phyloP scores from a whole-genome alignment of 176 grass and related monocot genomes.

The Pontederia crassipes region DNA sequence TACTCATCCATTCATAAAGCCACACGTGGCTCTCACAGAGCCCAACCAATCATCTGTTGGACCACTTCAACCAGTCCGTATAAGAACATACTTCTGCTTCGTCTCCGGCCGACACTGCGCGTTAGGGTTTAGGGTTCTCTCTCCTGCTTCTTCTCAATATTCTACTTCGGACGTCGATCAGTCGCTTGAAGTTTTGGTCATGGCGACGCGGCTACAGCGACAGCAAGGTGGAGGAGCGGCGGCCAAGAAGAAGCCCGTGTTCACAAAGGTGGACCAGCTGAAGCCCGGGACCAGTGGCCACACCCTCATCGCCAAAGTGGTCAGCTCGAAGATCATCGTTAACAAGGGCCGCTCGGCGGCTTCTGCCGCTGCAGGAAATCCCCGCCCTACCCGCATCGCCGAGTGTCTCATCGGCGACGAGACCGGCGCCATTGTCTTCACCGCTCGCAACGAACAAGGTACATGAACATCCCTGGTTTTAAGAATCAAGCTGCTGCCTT shows the following conservation, averaged over 20 bases:
- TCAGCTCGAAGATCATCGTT: constrained; percentile 1
- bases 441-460: constrained; percentile 11
- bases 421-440: constrained; percentile 6
- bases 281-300: constrained; percentile 9
- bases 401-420: constrained; percentile 13
- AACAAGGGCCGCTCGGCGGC: not conserved
- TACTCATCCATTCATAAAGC: too few relatives aligned
- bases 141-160: too few relatives aligned
- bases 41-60: too few relatives aligned
- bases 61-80: too few relatives aligned
- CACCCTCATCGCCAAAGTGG: not conserved
- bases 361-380: not conserved
- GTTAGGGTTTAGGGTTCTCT: too few relatives aligned
- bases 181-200: not conserved
- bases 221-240: not conserved
- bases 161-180: too few relatives aligned
- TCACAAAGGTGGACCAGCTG: constrained; percentile 8
- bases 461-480: not conserved
- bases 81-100: too few relatives aligned
- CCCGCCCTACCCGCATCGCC: not conserved
- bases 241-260: constrained; percentile 9
- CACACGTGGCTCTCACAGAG: too few relatives aligned
- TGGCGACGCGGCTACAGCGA: constrained; percentile 2
- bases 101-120: too few relatives aligned
- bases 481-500: not conserved